Evolutionary conservation across 2,329 filamentous ascomycete species (phyloP).

Genomic region (Ophiocordyceps australis): DNA sequence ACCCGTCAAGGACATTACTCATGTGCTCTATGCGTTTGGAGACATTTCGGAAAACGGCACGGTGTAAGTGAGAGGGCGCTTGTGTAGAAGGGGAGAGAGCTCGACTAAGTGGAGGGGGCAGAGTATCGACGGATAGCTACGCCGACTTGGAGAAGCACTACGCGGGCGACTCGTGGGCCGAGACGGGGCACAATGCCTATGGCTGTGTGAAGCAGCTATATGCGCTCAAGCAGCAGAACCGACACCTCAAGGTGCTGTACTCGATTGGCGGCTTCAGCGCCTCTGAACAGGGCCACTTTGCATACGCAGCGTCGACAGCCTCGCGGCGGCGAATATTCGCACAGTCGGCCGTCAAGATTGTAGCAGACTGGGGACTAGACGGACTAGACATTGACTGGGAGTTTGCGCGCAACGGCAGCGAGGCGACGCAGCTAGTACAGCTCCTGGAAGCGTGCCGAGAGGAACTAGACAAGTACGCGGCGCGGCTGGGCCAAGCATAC

Average conservation of each 20-base stretch:
- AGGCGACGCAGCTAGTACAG: slow-evolving; percentile 21
- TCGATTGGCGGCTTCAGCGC: slow-evolving; percentile 73
- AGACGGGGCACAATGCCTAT: slow-evolving; percentile 46
- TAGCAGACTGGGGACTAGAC: slow-evolving; percentile 48
- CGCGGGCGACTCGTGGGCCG: slow-evolving; percentile 39
- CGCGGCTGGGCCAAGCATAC: slow-evolving; percentile 18
- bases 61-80: slow-evolving; percentile 16
- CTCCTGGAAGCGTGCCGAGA: slow-evolving; percentile 22
- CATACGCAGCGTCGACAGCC: slow-evolving; percentile 40
- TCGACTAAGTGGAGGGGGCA: too few relatives aligned
- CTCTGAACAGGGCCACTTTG: slow-evolving; percentile 42
- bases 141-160: slow-evolving; percentile 50
- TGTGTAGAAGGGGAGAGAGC: too few relatives aligned
- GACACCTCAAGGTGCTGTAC: slow-evolving; percentile 61
- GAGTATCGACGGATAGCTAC: slow-evolving; percentile 12
- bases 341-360: slow-evolving; percentile 43
- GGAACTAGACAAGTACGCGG: slow-evolving; percentile 24
- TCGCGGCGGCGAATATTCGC: slow-evolving; percentile 49
- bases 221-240: slow-evolving; percentile 56
- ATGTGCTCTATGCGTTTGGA: slow-evolving; percentile 46
- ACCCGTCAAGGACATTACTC: slow-evolving; percentile 50
- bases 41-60: slow-evolving; percentile 25
- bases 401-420: slow-evolving; percentile 20
- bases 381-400: slow-evolving; percentile 41
- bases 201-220: slow-evolving; percentile 65